Evolutionary conservation across 371 early-diverging fungal species (phyloP), one percentile per base, ranked within the genome.

Genomic region (Conidiobolus incongruus): DNA sequence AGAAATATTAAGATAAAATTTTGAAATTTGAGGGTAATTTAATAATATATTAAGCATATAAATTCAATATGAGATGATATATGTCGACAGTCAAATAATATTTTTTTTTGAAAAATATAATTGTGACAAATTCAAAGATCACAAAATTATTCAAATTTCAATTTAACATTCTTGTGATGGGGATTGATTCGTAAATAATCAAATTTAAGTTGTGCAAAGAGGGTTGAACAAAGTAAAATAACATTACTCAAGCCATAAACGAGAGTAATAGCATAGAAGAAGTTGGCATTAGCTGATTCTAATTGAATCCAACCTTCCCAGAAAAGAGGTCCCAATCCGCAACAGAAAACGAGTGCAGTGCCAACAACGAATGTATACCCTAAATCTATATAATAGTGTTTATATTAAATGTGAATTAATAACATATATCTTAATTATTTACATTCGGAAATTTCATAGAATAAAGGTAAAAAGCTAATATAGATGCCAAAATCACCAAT

Each of bases 201-300:
- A 38, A 38, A 38, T 36, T 82, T 52, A 2, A 77, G 56, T 46
- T 65, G 53, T 5, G 91, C 80, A 43, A 60, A 72, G 7, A 72
- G 72, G 20, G 79, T 38, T 50, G 92, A 93, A 12, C 80, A 67
- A 30, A 89, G 53, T 40, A 87, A 55, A 19, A 82, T 52, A 23
- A 87, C 72, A 52, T 82, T 83, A 1, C 82, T 80, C 20, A 90
- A 60, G 11, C 73, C 77, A 44, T 79, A 87, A 0, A 92, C 82
- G 28, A 95, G 68, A 1, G 89, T 92, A 13, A 88, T 86, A 6
- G 94, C 90, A 50, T 91, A 95, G 53, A 83, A 92, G 55, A 94
- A 95, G 59, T 95, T 95, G 41, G 92, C 88, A 61, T 95, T 95
- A 21, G 92, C 96, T 43, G 81, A 77, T 5, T 89, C 91, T 13